Percentiles rank a stretch among this genome's conserved stretches.
These are phyloP conservation scores for Phoma sp. DNA, from an alignment of 2,329 filamentous ascomycete genomes.

Conservation along the genomic window DNA sequence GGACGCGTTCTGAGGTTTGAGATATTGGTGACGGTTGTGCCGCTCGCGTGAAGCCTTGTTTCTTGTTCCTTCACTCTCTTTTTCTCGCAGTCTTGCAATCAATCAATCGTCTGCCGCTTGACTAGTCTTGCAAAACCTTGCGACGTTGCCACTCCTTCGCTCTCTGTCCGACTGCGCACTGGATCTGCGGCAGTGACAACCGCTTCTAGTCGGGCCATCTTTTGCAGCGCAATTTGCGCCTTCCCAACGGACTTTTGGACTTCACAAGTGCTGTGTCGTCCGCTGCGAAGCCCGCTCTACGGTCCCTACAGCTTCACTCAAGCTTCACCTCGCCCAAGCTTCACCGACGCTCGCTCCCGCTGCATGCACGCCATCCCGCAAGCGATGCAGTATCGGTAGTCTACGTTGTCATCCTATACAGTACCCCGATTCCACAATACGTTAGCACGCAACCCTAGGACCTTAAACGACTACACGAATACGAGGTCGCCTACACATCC, in stretches of 20 bases:
- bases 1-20: conserved; percentile 8
- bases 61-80: conserved; percentile 3
- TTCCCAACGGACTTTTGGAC: conserved; percentile 4
- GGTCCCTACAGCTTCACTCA: conserved; percentile 16
- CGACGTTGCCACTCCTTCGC: not conserved
- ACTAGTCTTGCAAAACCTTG: conserved; percentile 6
- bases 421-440: conserved; percentile 22
- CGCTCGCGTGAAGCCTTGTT: conserved; percentile 7
- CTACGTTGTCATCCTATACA: conserved; percentile 20
- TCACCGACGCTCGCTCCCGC: conserved; percentile 12
- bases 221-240: conserved; percentile 3
- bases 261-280: conserved; percentile 13
- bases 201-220: conserved; percentile 6
- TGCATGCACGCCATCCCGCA: conserved; percentile 8
- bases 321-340: too few relatives aligned
- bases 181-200: conserved; percentile 3
- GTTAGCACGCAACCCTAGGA: conserved; percentile 25
- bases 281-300: conserved; percentile 1
- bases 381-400: conserved; percentile 35
- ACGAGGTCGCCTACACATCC: conserved; percentile 27
- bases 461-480: conserved; percentile 24
- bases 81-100: too few relatives aligned
- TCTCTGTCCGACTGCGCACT: conserved; percentile 1
- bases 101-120: conserved; percentile 10
- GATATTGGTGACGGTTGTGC: conserved; percentile 6